These are phyloP conservation scores for Tolypocladium pustulatum DNA, from an alignment of 2,329 filamentous ascomycete genomes.

Conservation along the genomic window DNA sequence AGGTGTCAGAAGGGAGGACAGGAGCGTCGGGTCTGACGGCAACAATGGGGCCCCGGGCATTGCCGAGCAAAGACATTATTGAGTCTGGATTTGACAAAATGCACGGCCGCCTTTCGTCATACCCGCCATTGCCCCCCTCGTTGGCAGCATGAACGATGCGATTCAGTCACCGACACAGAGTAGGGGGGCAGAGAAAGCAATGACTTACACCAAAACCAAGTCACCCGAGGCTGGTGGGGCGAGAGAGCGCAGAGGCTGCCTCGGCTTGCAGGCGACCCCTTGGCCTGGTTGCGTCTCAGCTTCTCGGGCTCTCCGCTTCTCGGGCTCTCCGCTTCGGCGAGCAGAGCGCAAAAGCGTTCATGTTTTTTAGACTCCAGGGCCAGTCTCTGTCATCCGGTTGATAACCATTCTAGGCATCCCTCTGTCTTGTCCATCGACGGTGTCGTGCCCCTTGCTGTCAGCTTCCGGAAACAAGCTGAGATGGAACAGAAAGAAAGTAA, in stretches of 20 bases:
- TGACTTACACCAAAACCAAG: neutral
- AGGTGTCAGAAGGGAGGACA: neutral
- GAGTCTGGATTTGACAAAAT: neutral
- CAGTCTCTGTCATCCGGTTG: too few relatives aligned
- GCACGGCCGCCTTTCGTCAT: neutral
- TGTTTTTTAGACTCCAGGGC: too few relatives aligned
- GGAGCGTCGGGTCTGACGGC: neutral
- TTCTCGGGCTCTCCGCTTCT: too few relatives aligned
- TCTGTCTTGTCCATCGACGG: neutral
- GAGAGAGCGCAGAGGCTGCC: too few relatives aligned
- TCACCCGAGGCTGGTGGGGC: too few relatives aligned
- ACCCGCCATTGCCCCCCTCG: too few relatives aligned
- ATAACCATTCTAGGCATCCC: too few relatives aligned
- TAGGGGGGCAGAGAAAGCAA: neutral
- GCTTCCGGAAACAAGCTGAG: neutral
- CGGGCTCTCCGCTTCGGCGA: too few relatives aligned
- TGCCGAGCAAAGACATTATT: neutral
- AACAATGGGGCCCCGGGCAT: neutral
- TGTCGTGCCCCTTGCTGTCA: neutral
- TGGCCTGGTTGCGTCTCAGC: neutral
- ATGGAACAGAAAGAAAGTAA: neutral
- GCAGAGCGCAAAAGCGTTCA: too few relatives aligned
- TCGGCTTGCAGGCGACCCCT: neutral
- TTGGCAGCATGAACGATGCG: neutral
- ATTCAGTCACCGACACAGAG: neutral